phyloP scores from a whole-genome alignment of 2,329 filamentous ascomycete species.

The Aspergillus fijiensis region DNA sequence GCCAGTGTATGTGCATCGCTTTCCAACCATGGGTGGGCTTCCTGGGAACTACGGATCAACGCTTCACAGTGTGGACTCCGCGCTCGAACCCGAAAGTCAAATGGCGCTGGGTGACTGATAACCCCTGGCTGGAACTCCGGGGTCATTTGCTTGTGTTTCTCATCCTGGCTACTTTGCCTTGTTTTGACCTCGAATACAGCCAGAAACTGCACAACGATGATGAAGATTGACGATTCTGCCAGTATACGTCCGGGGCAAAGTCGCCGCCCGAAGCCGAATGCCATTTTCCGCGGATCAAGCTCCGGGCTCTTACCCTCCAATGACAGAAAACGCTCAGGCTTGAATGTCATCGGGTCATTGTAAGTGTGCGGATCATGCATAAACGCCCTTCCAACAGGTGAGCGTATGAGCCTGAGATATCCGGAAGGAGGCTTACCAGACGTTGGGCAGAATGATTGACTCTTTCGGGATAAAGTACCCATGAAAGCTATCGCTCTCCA shows the following conservation, averaged over 20 bases:
- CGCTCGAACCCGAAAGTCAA: background rate
- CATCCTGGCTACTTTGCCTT: background rate
- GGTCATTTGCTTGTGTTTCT: background rate
- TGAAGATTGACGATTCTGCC: background rate
- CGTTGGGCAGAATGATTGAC: slow-evolving; percentile 10
- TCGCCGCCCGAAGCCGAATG: background rate
- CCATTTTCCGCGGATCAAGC: background rate
- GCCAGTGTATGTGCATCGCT: background rate
- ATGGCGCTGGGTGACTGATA: background rate
- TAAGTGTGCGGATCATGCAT: background rate
- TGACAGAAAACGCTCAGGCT: background rate
- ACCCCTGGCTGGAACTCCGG: background rate
- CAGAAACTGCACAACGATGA: background rate
- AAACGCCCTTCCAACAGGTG: background rate
- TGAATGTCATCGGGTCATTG: background rate
- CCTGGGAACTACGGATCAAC: background rate
- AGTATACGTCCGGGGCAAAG: background rate
- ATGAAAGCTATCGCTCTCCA: slow-evolving; percentile 6
- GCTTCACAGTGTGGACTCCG: background rate
- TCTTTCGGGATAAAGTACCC: slow-evolving; percentile 11
- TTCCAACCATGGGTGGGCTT: background rate
- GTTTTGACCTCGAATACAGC: background rate
- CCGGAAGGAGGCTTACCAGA: slow-evolving; percentile 1
- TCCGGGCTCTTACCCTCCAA: background rate
- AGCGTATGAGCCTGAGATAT: background rate